Base-by-base conservation (phyloP, 768 basidiomycete species). In the Suillus ampliporus region DNA sequence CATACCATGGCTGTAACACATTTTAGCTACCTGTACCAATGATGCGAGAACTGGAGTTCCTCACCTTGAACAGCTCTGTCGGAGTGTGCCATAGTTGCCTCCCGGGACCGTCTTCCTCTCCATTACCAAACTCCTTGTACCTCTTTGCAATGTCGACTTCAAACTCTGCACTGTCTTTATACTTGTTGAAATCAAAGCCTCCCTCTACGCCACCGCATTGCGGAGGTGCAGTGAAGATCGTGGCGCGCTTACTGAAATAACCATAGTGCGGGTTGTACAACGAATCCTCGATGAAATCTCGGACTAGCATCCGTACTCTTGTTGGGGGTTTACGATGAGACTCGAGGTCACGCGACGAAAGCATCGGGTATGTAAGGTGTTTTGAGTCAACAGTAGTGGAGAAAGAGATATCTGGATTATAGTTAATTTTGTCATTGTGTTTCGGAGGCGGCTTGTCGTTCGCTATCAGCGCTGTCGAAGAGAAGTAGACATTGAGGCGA, bases 31-130 rank as follows among this genome's bases (percentile, higher is more conserved):
- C 3, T 40, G 23, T 19, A 34, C 26, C 48, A 58, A 57, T 40
- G 11, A 23, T 37, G 6, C 10, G 50, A 5, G 41, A 43, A 51
- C 31, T 41, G 56, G 52, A 35, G 10, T 37, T 31, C 26, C 61
- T 38, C 61, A 96, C 97, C 87, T 96, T 95, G 83, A 99, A 98
- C 35, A 99, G 77, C 72, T 99, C 97, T 0, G 95, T 97, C 1
- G 97, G 97, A 2, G 97, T 99, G 76, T 99, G 97, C 97, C 97
- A 99, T 59, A 99, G 80, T 78, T 99, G 97, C 70, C 87, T 84
- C 7, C 95, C 93, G 23, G 89, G 89, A 11, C 90, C 91, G 41
- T 86, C 81, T 61, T 77, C 77, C 65, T 78, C 82, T 68, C 88
- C 84, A 35, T 79, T 77, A 17, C 90, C 90, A 70, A 93, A 91